Evolutionary conservation across 2,329 filamentous ascomycete genomes (phyloP), one percentile per base, ranked within the genome.

Genomic region (Fusarium albosuccineum): DNA sequence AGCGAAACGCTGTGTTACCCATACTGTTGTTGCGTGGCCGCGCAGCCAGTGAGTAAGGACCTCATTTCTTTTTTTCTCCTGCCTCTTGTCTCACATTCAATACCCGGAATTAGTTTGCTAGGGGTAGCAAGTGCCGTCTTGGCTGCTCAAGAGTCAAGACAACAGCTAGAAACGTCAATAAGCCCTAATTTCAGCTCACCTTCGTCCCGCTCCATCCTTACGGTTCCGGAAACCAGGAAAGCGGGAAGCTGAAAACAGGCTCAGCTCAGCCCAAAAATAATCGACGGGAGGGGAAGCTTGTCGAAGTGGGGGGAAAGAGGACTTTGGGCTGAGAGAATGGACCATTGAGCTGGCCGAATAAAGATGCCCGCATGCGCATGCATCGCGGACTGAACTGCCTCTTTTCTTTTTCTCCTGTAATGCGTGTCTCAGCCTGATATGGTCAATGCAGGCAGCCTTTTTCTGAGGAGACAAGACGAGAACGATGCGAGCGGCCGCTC

Each of bases 361-460:
- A n/a, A 46, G 54, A 10, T 16, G n/a, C 33, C 17, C 51, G 54
- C 54, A 52, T 57, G 9, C 11, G 22, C 22, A 22, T 22, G 22
- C 22, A 22, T 22, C 22, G 22, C 22, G 22, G 22, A 22, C 22
- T 22, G 22, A 22, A 4, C 22, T 22, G 22, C 22, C 22, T 22
- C 22, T 22, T 22, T 22, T 22, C 22, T 22, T 22, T 22, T 22
- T 22, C 17, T 22, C 17, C 17, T 22, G 22, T 22, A 22, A 9
- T 7, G n/a, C 10, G 16, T 62, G 54, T 53, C 46, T 62, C 29
- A 59, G 54, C 11, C 17, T 29, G 5, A 5, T 17, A 4, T 46
- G 2, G 0, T 0, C 2, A 3, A 2, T 4, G 22, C 53, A 39
- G 30, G 5, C 4, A 1, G 4, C n/a, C 29, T 22, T 22, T 22